Evolutionary conservation across 2,329 filamentous ascomycete species (phyloP).

Genomic region (Colletotrichum sp.): DNA sequence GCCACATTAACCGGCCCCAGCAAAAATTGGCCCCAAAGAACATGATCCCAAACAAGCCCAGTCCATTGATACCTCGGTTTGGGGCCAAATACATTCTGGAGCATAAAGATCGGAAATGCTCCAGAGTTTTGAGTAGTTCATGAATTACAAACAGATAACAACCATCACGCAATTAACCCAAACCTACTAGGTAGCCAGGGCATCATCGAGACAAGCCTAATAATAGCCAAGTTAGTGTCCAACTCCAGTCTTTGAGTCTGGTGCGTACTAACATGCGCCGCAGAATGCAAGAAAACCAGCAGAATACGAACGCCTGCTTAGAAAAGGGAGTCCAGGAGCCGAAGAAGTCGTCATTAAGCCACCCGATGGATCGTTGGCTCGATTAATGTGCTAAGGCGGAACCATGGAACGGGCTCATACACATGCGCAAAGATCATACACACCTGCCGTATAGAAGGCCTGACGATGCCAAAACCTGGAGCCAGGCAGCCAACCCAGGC

Average conservation of each 20-base stretch:
- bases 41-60: neutral
- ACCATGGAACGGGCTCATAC: neutral
- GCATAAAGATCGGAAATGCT: neutral
- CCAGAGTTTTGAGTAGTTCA: neutral
- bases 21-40: neutral
- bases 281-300: neutral
- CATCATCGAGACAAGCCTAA: neutral
- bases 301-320: neutral
- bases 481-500: neutral
- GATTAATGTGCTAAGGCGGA: neutral
- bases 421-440: neutral
- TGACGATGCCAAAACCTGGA: neutral
- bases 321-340: neutral
- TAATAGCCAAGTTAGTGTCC: neutral
- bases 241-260: neutral
- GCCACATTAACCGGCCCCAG: neutral
- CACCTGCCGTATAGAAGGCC: neutral
- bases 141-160: neutral
- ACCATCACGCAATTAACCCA: neutral
- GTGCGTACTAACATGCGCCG: rapidly evolving
- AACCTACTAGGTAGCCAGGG: neutral
- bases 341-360: neutral
- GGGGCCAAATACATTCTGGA: neutral
- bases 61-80: neutral
- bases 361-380: neutral